These are phyloP conservation scores for Aurifilum marmelostoma DNA, from an alignment of 2,329 filamentous ascomycete genomes.

Conservation along the genomic window DNA sequence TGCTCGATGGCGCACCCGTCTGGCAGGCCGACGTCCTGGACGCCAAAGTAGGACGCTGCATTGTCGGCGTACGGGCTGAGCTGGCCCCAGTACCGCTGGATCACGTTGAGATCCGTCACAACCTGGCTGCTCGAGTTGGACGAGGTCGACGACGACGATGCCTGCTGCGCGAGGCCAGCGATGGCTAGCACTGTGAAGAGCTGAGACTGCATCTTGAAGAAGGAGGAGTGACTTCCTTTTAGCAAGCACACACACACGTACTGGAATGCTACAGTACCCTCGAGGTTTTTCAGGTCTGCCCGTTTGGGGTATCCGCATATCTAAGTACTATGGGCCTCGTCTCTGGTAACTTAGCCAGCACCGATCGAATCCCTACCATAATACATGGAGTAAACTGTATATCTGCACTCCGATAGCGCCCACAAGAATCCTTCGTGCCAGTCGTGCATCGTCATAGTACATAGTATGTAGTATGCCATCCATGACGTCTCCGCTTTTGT, in stretches of 20 bases:
- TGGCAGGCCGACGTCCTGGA: slow-evolving; percentile 51
- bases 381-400: not conserved
- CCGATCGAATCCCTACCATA: not conserved
- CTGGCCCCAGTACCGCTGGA: slow-evolving; percentile 48
- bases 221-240: not conserved
- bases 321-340: not conserved
- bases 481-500: slow-evolving; percentile 16
- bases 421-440: not conserved
- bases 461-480: not conserved
- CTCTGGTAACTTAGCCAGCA: not conserved
- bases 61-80: slow-evolving; percentile 52
- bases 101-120: slow-evolving; percentile 37
- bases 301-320: not conserved
- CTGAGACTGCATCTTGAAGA: not conserved
- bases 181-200: slow-evolving; percentile 1
- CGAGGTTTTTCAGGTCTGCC: not conserved
- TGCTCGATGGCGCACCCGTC: slow-evolving; percentile 60
- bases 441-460: not conserved
- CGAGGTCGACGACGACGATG: slow-evolving; percentile 1
- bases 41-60: slow-evolving; percentile 48
- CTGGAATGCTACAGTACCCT: slow-evolving; percentile 1
- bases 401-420: not conserved
- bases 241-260: not conserved
- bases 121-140: slow-evolving; percentile 21
- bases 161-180: slow-evolving; percentile 7